A percentile compares a stretch with the other conserved stretches of the same genome.
Conservation (phyloP, 2,329 filamentous ascomycete genomes). For the Periconia sp. region DNA sequence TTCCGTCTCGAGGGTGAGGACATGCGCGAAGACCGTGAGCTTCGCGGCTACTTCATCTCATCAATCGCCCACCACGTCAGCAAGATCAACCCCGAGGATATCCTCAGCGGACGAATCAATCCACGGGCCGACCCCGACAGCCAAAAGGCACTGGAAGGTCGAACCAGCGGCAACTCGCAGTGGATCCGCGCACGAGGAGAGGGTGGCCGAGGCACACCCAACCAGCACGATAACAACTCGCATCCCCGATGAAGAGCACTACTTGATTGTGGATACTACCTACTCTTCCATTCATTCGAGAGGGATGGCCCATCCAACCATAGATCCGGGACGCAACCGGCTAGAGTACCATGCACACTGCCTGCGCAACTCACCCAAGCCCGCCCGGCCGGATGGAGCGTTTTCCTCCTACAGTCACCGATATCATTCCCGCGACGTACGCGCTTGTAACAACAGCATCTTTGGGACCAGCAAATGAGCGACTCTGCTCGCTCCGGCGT, state of each 20-base stretch:
- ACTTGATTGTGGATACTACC: neutral
- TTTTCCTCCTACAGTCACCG: slow-evolving; percentile 16
- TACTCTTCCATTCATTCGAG: neutral
- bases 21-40: slow-evolving; percentile 74
- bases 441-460: slow-evolving; percentile 42
- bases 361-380: slow-evolving; percentile 19
- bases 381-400: slow-evolving; percentile 18
- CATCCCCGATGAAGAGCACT: slow-evolving; percentile 39
- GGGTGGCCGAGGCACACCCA: slow-evolving; percentile 41
- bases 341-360: slow-evolving; percentile 9
- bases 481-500: slow-evolving; percentile 39
- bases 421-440: slow-evolving; percentile 24
- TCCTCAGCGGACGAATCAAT: slow-evolving; percentile 32
- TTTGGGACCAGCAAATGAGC: slow-evolving; percentile 27
- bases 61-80: slow-evolving; percentile 76
- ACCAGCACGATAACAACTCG: slow-evolving; percentile 47
- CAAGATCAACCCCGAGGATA: slow-evolving; percentile 64
- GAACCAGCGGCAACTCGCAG: slow-evolving; percentile 47
- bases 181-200: slow-evolving; percentile 46
- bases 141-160: slow-evolving; percentile 55
- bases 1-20: slow-evolving; percentile 84
- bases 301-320: neutral
- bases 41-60: slow-evolving; percentile 75
- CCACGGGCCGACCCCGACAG: slow-evolving; percentile 51
- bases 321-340: slow-evolving; percentile 2